Conservation (phyloP, 2,329 filamentous ascomycete species). For the Xylaria sp. region DNA sequence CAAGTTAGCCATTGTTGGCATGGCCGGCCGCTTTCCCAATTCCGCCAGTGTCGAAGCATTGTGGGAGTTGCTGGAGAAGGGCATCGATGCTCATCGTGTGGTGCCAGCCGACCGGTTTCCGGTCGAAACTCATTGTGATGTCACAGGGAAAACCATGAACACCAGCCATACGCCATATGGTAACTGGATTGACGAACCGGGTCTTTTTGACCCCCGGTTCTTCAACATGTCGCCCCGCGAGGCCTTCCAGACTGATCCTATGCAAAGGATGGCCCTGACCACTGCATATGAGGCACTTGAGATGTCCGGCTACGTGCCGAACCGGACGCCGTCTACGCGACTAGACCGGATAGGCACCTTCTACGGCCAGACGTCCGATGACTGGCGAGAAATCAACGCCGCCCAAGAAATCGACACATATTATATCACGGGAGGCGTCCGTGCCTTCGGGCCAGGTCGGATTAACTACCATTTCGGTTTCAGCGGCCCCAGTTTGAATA, state of each 20-base stretch:
- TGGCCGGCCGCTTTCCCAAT: constrained; percentile 77
- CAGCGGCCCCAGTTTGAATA: constrained; percentile 42
- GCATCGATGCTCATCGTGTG: constrained; percentile 71
- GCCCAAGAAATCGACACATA: constrained; percentile 67
- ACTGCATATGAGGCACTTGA: constrained; percentile 83
- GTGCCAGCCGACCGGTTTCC: constrained; percentile 75
- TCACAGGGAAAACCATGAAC: constrained; percentile 73
- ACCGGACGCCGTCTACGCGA: constrained; percentile 72
- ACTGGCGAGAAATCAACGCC: constrained; percentile 76
- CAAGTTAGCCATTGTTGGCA: constrained; percentile 84
- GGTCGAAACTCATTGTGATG: constrained; percentile 70
- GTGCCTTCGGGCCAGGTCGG: constrained; percentile 56
- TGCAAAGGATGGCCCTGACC: constrained; percentile 74
- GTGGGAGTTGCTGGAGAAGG: constrained; percentile 75
- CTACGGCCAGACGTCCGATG: constrained; percentile 76
- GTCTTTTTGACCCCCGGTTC: constrained; percentile 79
- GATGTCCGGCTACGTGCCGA: constrained; percentile 76
- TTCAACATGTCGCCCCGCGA: constrained; percentile 87
- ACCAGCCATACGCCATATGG: constrained; percentile 77
- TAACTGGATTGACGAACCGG: constrained; percentile 74
- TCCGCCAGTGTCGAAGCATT: constrained; percentile 71
- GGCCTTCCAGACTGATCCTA: constrained; percentile 78
- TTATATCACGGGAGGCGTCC: constrained; percentile 52
- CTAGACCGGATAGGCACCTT: constrained; percentile 67
- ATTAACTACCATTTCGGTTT: constrained; percentile 50